Conservation (phyloP, 768 basidiomycete species). For the Tricholoma hemisulphureum region DNA sequence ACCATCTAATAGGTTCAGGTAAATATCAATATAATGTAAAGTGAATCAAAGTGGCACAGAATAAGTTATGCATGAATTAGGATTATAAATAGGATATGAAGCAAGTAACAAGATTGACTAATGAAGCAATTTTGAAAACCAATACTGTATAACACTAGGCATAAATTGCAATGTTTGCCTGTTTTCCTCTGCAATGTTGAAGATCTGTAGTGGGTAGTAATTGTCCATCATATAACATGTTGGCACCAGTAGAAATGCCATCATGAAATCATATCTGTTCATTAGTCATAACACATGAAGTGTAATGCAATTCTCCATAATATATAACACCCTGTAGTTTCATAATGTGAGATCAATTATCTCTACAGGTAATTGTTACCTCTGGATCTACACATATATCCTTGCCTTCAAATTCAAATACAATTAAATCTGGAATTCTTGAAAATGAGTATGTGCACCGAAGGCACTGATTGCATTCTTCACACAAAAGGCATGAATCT, state of each 20-base stretch:
- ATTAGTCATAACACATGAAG: constrained; percentile 10
- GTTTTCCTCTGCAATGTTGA: no score
- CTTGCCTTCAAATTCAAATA: constrained; percentile 4
- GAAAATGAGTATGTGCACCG: not conserved
- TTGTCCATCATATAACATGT: not conserved
- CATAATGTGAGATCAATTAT: not conserved
- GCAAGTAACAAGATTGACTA: not conserved
- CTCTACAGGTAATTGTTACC: not conserved
- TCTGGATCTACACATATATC: constrained; percentile 4
- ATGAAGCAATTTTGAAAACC: not conserved
- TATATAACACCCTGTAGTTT: constrained; percentile 18
- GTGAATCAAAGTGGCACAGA: not conserved
- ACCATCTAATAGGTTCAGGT: not conserved
- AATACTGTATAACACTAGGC: no score
- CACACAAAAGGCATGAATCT: not conserved
- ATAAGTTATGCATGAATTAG: not conserved
- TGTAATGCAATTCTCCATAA: constrained; percentile 20
- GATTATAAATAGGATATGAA: no score
- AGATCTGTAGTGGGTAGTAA: not conserved
- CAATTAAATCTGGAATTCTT: not conserved
- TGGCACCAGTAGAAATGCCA: not conserved
- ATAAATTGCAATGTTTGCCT: no score
- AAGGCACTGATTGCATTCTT: not conserved
- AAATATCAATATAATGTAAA: not conserved
- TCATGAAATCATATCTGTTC: constrained; percentile 22